Conservation (phyloP, 2,329 filamentous ascomycete genomes). For the Aureobasidium uvarum region DNA sequence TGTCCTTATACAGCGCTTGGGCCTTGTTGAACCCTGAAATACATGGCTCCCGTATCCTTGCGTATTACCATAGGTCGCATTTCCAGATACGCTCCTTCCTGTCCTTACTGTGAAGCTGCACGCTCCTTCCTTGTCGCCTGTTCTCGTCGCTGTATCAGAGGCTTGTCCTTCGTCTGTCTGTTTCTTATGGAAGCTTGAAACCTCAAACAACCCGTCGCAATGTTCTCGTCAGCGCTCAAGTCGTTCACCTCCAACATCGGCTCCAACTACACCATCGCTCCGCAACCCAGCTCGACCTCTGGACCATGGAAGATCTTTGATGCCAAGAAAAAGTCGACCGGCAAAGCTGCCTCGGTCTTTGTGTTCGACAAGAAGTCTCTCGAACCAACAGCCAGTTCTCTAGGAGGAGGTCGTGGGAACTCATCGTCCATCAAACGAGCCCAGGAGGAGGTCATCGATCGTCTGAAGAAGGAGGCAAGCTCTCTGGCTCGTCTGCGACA, state of each 20-base stretch:
- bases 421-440: conserved; percentile 72
- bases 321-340: conserved; percentile 93
- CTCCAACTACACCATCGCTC: conserved; percentile 81
- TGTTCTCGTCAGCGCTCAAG: conserved; percentile 94
- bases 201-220: conserved; percentile 46
- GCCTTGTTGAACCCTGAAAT: not conserved
- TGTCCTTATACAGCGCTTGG: conserved; percentile 19
- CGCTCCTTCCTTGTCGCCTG: not conserved
- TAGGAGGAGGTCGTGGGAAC: conserved; percentile 59
- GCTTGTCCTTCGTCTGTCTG: not conserved
- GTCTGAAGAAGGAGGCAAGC: conserved; percentile 87
- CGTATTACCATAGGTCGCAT: not conserved
- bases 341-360: conserved; percentile 84
- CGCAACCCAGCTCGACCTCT: conserved; percentile 71
- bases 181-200: conserved; percentile 14
- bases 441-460: conserved; percentile 86
- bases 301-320: conserved; percentile 98
- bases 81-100: not conserved
- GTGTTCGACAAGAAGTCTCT: conserved; percentile 88
- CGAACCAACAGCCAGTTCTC: conserved; percentile 62
- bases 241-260: conserved; percentile 93
- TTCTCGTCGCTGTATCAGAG: not conserved
- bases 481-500: conserved; percentile 85
- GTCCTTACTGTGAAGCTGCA: not conserved
- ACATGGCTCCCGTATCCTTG: not conserved